These are phyloP conservation scores for Trichophyton mentagrophytes DNA, from an alignment of 2,329 filamentous ascomycete genomes.

Conservation along the genomic window DNA sequence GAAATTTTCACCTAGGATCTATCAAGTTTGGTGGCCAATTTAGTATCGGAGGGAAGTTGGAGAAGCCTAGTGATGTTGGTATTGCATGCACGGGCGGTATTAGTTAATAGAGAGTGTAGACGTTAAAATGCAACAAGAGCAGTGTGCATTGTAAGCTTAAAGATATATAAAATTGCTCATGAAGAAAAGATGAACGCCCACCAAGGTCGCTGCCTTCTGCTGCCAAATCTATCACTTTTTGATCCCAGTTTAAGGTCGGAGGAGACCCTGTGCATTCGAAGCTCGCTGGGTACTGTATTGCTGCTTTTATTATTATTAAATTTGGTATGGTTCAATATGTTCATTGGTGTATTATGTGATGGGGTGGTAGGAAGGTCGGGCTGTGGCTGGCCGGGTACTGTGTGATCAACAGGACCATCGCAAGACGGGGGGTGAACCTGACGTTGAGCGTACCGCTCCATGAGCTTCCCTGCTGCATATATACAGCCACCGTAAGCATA, in stretches of 20 bases:
- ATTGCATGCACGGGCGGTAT: too few relatives aligned
- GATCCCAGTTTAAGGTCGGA: not conserved
- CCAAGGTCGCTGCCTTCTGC: not conserved
- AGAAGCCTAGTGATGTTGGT: too few relatives aligned
- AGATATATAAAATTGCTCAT: too few relatives aligned
- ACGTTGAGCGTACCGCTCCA: constrained; percentile 13
- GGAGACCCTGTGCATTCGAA: not conserved
- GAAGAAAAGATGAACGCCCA: not conserved
- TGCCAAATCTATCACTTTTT: not conserved
- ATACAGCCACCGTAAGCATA: constrained; percentile 49
- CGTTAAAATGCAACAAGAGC: too few relatives aligned
- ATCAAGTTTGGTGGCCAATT: too few relatives aligned
- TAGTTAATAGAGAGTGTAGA: too few relatives aligned
- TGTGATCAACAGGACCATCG: not conserved
- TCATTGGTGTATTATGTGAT: too few relatives aligned
- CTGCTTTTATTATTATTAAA: not conserved
- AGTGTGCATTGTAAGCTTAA: too few relatives aligned
- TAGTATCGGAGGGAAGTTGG: too few relatives aligned
- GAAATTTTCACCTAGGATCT: too few relatives aligned
- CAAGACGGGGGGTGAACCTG: not conserved
- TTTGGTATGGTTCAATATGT: not conserved
- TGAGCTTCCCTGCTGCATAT: constrained; percentile 43
- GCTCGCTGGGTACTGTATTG: not conserved
- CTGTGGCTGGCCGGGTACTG: not conserved
- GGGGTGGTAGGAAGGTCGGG: not conserved